These are phyloP conservation scores for Trichoderma guizhouense DNA, from an alignment of 2,329 filamentous ascomycete genomes.

Conservation along the genomic window DNA sequence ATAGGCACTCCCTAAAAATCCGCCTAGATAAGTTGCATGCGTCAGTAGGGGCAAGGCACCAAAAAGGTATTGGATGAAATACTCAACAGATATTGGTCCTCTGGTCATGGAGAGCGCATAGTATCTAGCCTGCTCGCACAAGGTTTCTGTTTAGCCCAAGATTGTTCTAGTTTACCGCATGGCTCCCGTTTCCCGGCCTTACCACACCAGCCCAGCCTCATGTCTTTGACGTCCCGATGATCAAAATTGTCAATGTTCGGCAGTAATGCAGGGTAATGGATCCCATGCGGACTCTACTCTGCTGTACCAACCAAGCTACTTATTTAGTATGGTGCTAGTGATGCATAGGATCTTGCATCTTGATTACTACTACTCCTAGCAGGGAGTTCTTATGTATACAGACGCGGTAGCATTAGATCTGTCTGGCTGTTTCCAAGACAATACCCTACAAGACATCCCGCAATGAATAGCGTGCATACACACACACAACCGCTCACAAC, in stretches of 20 bases:
- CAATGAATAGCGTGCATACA: no score
- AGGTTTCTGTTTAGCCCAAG: not conserved
- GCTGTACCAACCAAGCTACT: not conserved
- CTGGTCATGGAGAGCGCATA: not conserved
- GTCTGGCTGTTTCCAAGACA: not conserved
- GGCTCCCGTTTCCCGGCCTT: not conserved
- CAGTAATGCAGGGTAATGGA: not conserved
- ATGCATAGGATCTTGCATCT: not conserved
- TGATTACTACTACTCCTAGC: not conserved
- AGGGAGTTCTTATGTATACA: not conserved
- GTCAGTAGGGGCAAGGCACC: not conserved
- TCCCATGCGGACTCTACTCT: not conserved
- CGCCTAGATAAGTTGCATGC: not conserved
- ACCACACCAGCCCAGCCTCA: not conserved
- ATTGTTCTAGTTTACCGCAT: not conserved
- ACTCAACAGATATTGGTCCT: not conserved
- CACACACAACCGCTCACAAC: not conserved
- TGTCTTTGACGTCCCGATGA: not conserved
- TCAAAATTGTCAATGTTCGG: not conserved
- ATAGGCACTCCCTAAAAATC: not conserved
- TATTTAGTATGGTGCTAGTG: not conserved
- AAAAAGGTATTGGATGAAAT: not conserved
- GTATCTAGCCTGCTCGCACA: not conserved
- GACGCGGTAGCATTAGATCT: not conserved
- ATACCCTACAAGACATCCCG: not conserved